These are phyloP conservation scores for Podila horticola DNA, from an alignment of 192 early-diverging fungal species.

Conservation along the genomic window DNA sequence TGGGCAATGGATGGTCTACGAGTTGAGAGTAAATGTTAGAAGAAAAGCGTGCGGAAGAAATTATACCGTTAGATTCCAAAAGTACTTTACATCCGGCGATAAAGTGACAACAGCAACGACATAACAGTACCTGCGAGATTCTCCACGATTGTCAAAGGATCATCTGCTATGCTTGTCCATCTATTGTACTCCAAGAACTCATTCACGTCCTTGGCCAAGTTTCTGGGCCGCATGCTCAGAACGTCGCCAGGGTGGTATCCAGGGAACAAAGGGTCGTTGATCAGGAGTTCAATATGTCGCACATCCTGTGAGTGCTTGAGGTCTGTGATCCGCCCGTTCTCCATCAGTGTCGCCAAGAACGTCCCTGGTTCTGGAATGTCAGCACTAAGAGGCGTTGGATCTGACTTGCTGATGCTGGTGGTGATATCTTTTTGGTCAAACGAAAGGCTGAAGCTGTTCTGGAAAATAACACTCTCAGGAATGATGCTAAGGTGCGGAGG, in stretches of 20 bases:
- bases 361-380: constrained; percentile 33
- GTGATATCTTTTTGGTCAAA: constrained; percentile 8
- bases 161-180: constrained; percentile 76
- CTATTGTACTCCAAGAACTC: constrained; percentile 74
- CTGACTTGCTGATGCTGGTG: not conserved
- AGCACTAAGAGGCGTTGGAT: constrained; percentile 9
- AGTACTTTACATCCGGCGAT: not conserved
- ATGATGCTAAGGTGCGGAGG: constrained; percentile 63
- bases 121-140: constrained; percentile 56
- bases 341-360: constrained; percentile 51
- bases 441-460: constrained; percentile 25
- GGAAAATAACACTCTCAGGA: constrained; percentile 59
- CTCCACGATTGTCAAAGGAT: constrained; percentile 61
- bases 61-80: not conserved
- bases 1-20: constrained; percentile 60
- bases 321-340: constrained; percentile 78
- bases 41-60: not conserved
- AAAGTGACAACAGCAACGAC: not conserved
- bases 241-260: constrained; percentile 87
- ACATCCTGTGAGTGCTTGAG: constrained; percentile 93
- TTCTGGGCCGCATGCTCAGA: constrained; percentile 78
- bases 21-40: too few species aligned
- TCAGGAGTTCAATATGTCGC: constrained; percentile 77
- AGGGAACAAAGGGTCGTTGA: constrained; percentile 37
- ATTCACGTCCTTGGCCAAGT: constrained; percentile 73